A percentile compares a stretch with the other conserved stretches of the same genome.
phyloP scores from a whole-genome alignment of 371 early-diverging fungal species.

The Mucor irregularis region DNA sequence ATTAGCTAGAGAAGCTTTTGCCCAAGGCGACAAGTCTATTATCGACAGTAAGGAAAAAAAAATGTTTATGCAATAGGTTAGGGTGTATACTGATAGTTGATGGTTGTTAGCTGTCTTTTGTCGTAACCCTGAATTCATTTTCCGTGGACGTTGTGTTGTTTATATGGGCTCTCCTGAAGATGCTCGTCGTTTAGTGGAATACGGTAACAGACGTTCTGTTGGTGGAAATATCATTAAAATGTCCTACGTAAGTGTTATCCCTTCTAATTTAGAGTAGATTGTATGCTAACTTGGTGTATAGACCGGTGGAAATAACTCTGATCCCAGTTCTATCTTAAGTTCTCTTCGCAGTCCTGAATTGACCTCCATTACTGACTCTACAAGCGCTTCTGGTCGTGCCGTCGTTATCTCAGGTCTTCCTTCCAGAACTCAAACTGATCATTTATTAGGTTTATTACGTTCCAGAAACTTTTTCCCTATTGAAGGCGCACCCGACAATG shows the following conservation, averaged over 20 bases:
- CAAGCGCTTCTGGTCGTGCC: slow-evolving; percentile 41
- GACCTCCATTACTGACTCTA: slow-evolving; percentile 28
- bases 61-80: no score
- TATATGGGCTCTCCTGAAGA: slow-evolving; percentile 29
- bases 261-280: neutral
- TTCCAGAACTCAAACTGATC: slow-evolving; percentile 20
- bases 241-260: slow-evolving; percentile 34
- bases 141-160: slow-evolving; percentile 40
- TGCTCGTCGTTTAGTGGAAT: slow-evolving; percentile 35
- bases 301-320: slow-evolving; percentile 9
- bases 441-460: slow-evolving; percentile 38
- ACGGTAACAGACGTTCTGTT: slow-evolving; percentile 38
- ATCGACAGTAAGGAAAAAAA: slow-evolving; percentile 8
- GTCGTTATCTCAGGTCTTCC: slow-evolving; percentile 42
- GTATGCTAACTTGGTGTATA: no score
- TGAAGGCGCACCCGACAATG: slow-evolving; percentile 35
- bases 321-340: slow-evolving; percentile 10
- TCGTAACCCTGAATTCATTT: slow-evolving; percentile 36
- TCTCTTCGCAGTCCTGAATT: slow-evolving; percentile 31
- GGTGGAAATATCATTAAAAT: slow-evolving; percentile 39
- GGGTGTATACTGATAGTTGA: neutral
- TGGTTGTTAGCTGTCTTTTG: slow-evolving; percentile 46
- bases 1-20: slow-evolving; percentile 46
- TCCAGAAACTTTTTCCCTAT: slow-evolving; percentile 42
- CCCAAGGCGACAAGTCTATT: slow-evolving; percentile 38